A percentile compares a stretch with the other conserved stretches of the same genome.
phyloP scores from a whole-genome alignment of 371 early-diverging fungal genomes.

The Lichtheimia ornata region DNA sequence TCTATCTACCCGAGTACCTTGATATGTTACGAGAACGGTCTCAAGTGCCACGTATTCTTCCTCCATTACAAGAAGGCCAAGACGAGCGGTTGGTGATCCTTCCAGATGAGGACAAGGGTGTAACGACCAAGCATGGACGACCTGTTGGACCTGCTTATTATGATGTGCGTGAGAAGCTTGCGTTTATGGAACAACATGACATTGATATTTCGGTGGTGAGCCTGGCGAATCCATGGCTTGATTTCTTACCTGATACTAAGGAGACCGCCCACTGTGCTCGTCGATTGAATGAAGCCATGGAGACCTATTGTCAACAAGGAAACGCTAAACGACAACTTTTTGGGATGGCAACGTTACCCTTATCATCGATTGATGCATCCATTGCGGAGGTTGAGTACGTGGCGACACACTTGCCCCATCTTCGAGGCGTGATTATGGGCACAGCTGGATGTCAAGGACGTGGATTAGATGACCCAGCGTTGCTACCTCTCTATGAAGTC shows the following conservation, averaged over 20 bases:
- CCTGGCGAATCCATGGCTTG: conserved; percentile 26
- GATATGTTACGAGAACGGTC: conserved; percentile 20
- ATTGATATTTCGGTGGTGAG: conserved; percentile 25
- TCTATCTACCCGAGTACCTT: conserved; percentile 22
- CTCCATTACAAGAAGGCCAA: conserved; percentile 15
- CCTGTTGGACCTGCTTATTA: conserved; percentile 21
- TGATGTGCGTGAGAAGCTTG: conserved; percentile 21
- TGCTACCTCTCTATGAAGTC: conserved; percentile 32
- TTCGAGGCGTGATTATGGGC: conserved; percentile 41
- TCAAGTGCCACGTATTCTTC: conserved; percentile 17
- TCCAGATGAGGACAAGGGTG: conserved; percentile 22
- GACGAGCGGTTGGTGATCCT: conserved; percentile 24
- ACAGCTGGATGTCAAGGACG: conserved; percentile 29
- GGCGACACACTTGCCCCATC: conserved; percentile 9
- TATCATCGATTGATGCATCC: conserved; percentile 20
- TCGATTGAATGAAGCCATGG: conserved; percentile 29
- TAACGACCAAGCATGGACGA: conserved; percentile 20
- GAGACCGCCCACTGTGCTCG: conserved; percentile 22
- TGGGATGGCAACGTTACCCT: conserved; percentile 38
- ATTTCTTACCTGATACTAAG: conserved; percentile 19
- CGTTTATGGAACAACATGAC: conserved; percentile 23
- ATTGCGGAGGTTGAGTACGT: conserved; percentile 32
- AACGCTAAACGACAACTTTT: conserved; percentile 18
- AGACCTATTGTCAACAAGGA: conserved; percentile 23
- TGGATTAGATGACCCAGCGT: conserved; percentile 42